Percentiles rank a stretch among this genome's conserved stretches.
Conservation (phyloP, 441 rosid species). For the Bocquillonia castaneifolia region DNA sequence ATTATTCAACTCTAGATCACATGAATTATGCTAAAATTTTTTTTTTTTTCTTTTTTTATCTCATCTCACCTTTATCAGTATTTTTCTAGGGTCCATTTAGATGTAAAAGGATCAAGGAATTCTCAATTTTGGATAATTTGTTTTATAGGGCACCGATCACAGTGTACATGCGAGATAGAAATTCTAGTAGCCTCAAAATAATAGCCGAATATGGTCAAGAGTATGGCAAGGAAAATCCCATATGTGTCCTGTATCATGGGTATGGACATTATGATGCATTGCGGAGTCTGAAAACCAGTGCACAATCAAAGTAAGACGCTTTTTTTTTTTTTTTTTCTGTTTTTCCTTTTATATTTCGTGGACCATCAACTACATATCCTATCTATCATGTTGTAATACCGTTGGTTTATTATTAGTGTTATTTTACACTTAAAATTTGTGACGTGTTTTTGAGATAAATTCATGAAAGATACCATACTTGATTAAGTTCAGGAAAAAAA, state of each 20-base stretch:
- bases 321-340: not conserved
- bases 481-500: too few species aligned
- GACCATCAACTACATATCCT: not conserved
- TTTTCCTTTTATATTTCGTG: not conserved
- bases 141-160: slow-evolving; percentile 46
- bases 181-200: slow-evolving; percentile 34
- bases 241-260: slow-evolving; percentile 55
- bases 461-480: not conserved
- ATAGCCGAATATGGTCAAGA: slow-evolving; percentile 68
- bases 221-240: slow-evolving; percentile 48
- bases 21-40: not conserved
- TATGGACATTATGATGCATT: slow-evolving; percentile 62
- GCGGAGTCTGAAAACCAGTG: slow-evolving; percentile 25
- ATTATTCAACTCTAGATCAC: not conserved
- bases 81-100: not conserved
- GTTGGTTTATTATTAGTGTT: not conserved
- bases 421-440: not conserved
- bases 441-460: not conserved
- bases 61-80: not conserved
- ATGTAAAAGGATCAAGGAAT: not conserved
- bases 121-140: not conserved
- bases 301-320: slow-evolving; percentile 40
- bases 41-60: not conserved
- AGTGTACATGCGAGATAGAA: slow-evolving; percentile 50
- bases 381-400: not conserved